Conservation (phyloP, 1,139 yeast species). For the Groenewaldozyma auringiensis region DNA sequence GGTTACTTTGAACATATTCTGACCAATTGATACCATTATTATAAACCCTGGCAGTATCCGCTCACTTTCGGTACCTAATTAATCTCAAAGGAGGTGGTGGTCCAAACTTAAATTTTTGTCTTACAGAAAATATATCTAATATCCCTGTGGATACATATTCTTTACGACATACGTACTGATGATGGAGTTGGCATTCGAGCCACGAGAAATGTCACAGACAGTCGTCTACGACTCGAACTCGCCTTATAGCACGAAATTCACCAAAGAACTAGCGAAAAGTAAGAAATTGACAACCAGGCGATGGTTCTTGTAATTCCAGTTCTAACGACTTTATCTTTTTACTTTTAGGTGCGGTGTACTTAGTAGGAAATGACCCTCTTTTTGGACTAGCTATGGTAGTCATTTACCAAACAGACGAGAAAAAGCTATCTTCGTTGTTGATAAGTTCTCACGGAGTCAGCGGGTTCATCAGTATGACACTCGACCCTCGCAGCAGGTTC, state of each 20-base stretch:
- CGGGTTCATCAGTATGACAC: constrained; percentile 51
- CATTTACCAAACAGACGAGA: constrained; percentile 19
- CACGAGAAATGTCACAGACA: neutral
- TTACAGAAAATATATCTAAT: too few species aligned
- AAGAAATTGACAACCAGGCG: constrained; percentile 5
- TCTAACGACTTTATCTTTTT: neutral
- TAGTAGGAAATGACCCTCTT: constrained; percentile 31
- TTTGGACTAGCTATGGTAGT: constrained; percentile 31
- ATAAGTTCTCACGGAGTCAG: constrained; percentile 66
- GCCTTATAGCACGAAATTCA: constrained; percentile 27
- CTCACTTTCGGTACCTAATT: too few species aligned
- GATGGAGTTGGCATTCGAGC: constrained; percentile 2
- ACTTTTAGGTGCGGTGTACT: constrained; percentile 30
- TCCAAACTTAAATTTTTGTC: too few species aligned
- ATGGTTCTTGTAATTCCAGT: neutral
- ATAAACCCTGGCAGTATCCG: too few species aligned
- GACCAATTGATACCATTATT: too few species aligned
- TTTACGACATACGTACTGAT: too few species aligned
- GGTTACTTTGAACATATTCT: too few species aligned
- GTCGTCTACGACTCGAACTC: constrained; percentile 27
- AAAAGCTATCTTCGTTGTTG: constrained; percentile 47
- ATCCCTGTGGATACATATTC: too few species aligned
- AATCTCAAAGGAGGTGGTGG: too few species aligned
- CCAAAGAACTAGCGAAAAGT: constrained; percentile 17
- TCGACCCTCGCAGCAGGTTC: constrained; percentile 57